Conservation (phyloP, 257 asterid species). For the Nicotiana benthamiana region DNA sequence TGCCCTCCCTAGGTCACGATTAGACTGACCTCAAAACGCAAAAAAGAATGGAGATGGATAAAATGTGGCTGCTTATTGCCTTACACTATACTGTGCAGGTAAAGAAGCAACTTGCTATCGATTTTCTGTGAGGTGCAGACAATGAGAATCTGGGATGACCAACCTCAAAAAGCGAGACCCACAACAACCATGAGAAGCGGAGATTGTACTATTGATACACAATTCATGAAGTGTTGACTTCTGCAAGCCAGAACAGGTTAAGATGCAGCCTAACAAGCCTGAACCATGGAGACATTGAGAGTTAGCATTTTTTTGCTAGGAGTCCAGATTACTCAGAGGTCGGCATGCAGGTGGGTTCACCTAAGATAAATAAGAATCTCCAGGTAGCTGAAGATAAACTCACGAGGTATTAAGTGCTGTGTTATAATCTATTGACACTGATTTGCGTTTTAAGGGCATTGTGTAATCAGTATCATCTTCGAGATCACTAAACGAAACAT, state of each 20-base stretch:
- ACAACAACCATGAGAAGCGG: not conserved
- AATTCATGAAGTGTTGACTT: not conserved
- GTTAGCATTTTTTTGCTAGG: not conserved
- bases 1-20: not conserved
- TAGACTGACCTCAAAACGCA: not conserved
- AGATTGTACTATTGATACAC: not conserved
- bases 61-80: not conserved
- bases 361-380: not conserved
- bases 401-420: not conserved
- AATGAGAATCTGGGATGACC: not conserved
- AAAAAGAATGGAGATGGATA: not conserved
- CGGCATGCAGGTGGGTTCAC: not conserved
- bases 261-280: not conserved
- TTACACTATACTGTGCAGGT: not conserved
- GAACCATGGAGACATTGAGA: not conserved
- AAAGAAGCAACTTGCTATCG: not conserved
- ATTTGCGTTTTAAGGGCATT: slow-evolving; percentile 38
- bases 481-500: slow-evolving; percentile 93
- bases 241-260: slow-evolving; percentile 3
- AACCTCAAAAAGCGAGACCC: not conserved
- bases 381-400: not conserved
- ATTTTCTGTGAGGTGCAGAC: not conserved
- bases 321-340: not conserved
- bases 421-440: not conserved
- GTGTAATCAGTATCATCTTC: slow-evolving; percentile 70